These are phyloP conservation scores for Podila horticola DNA, from an alignment of 192 early-diverging fungal genomes.

Conservation along the genomic window DNA sequence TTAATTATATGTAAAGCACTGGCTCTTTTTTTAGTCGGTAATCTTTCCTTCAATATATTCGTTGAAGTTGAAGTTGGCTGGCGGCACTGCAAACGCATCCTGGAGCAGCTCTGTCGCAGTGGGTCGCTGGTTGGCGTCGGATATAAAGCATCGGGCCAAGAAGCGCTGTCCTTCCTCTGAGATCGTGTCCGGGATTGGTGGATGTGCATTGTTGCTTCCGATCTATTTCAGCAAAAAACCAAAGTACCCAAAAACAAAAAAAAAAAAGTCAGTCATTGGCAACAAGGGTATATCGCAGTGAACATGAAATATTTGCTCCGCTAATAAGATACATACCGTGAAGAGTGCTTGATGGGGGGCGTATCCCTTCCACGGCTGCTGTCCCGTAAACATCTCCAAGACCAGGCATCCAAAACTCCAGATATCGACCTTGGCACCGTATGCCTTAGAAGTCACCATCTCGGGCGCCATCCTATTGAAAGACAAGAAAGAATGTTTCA, in stretches of 20 bases:
- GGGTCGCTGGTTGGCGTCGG: slow-evolving; percentile 82
- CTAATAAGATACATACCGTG: slow-evolving; percentile 50
- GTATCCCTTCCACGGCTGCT: slow-evolving; percentile 76
- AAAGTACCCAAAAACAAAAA: too few species aligned
- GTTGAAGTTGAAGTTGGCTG: slow-evolving; percentile 61
- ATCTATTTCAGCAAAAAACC: slow-evolving; percentile 72
- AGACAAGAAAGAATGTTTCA: background rate
- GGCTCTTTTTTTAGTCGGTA: slow-evolving; percentile 14
- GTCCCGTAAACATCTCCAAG: slow-evolving; percentile 95
- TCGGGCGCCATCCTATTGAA: slow-evolving; percentile 90
- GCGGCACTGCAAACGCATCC: slow-evolving; percentile 76
- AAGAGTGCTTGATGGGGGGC: slow-evolving; percentile 65
- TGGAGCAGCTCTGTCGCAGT: slow-evolving; percentile 78
- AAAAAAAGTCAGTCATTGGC: slow-evolving; percentile 3
- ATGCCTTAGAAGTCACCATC: slow-evolving; percentile 80
- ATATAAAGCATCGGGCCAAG: slow-evolving; percentile 77
- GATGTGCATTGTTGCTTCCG: slow-evolving; percentile 78
- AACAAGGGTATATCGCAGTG: background rate
- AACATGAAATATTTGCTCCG: background rate
- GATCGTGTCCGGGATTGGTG: slow-evolving; percentile 83
- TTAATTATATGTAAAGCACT: background rate
- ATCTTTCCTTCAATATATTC: slow-evolving; percentile 51
- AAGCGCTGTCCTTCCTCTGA: slow-evolving; percentile 77
- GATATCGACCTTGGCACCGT: slow-evolving; percentile 94
- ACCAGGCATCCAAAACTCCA: slow-evolving; percentile 92